Evolutionary conservation across 805 yeast species (phyloP).

Genomic region (Komagataella pastoris): DNA sequence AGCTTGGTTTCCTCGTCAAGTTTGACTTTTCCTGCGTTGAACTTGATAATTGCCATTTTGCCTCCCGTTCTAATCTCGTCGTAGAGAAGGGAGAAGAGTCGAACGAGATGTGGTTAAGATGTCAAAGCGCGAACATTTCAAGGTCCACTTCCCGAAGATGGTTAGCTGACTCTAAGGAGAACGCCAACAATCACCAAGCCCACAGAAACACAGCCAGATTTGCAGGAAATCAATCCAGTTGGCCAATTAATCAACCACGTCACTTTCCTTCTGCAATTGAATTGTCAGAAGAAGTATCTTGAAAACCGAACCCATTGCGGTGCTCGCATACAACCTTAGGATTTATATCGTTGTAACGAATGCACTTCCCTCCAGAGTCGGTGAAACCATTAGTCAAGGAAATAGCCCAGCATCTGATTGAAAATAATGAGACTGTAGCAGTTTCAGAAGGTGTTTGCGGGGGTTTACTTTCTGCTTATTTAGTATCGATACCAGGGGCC

Average conservation of each 20-base stretch:
- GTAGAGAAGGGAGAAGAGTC: neutral
- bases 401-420: slow-evolving; percentile 44
- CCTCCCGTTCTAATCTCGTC: neutral
- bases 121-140: neutral
- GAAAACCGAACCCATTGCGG: neutral
- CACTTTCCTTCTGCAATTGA: neutral
- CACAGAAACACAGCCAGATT: neutral
- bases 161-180: no score
- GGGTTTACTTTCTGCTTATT: slow-evolving; percentile 67
- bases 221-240: neutral
- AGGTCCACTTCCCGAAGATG: neutral
- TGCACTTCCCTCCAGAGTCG: slow-evolving; percentile 49
- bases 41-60: slow-evolving; percentile 19
- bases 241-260: neutral
- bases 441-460: slow-evolving; percentile 88
- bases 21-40: slow-evolving; percentile 70
- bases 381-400: slow-evolving; percentile 33
- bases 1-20: slow-evolving; percentile 46
- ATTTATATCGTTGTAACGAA: slow-evolving; percentile 3
- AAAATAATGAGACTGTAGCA: slow-evolving; percentile 52
- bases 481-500: slow-evolving; percentile 79
- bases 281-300: neutral
- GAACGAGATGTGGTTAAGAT: neutral
- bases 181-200: neutral
- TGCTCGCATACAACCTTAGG: neutral